These are phyloP conservation scores for Allantophomopsis cytisporea DNA, from an alignment of 2,329 filamentous ascomycete species.

Conservation along the genomic window DNA sequence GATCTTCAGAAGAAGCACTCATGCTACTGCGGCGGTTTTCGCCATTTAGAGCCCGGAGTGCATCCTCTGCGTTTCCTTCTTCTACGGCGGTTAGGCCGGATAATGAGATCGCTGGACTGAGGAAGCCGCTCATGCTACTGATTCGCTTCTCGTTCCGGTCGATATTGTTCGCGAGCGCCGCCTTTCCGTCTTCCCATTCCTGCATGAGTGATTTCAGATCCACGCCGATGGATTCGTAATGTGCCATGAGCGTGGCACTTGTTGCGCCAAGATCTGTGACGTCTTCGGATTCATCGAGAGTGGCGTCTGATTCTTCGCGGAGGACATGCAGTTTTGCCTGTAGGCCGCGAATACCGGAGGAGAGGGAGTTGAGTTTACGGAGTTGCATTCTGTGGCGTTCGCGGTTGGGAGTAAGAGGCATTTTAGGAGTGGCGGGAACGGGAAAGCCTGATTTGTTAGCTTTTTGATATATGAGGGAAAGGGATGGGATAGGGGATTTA, in stretches of 20 bases:
- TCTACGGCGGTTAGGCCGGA: conserved; percentile 51
- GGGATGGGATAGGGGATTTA: conserved; percentile 25
- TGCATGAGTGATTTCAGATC: conserved; percentile 71
- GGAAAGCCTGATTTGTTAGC: conserved; percentile 32
- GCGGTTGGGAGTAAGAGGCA: conserved; percentile 54
- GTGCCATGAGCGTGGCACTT: conserved; percentile 64
- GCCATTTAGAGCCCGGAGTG: conserved; percentile 67
- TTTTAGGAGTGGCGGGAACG: conserved; percentile 39
- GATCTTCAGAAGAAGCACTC: conserved; percentile 41
- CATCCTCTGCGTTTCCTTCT: conserved; percentile 50
- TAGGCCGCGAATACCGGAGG: conserved; percentile 77
- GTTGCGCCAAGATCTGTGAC: conserved; percentile 65
- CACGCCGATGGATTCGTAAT: conserved; percentile 88
- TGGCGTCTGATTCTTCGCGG: conserved; percentile 75
- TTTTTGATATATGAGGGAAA: not conserved
- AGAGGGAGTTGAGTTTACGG: conserved; percentile 76
- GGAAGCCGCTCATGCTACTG: conserved; percentile 39
- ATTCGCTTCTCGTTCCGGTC: conserved; percentile 65
- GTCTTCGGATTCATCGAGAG: conserved; percentile 59
- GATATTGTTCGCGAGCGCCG: conserved; percentile 69
- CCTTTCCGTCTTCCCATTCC: conserved; percentile 79
- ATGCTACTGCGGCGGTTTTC: conserved; percentile 39
- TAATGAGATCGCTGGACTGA: conserved; percentile 48
- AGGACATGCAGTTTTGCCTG: conserved; percentile 91
- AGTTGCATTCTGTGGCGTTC: conserved; percentile 80